Evolutionary conservation across 768 basidiomycete species (phyloP), one percentile per base, ranked within the genome.

Genomic region (Clitopilus passeckerianus): DNA sequence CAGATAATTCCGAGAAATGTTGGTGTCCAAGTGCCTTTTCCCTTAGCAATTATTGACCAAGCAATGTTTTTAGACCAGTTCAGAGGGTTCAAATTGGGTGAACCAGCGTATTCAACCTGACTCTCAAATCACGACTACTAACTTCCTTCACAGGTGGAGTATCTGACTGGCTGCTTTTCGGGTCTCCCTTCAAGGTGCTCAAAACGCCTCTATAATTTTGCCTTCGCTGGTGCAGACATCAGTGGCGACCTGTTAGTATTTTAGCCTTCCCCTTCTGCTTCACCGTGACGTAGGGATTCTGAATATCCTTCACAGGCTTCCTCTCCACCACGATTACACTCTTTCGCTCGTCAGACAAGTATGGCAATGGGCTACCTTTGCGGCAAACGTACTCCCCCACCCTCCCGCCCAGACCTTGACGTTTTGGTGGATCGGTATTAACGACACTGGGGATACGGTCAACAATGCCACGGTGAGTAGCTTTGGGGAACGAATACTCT

Each of bases 401-500:
- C 77, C 77, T 2, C 56, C 65, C 1, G 69, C 63, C 12, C 66
- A 79, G 58, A 82, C 81, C 1, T 66, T 84, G 30, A 77, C 80
- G 4, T 71, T 75, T 4, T 85, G 82, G 82, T 85, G 81, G 81
- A 83, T 83, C 58, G 82, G 83, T 8, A 83, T 83, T 57, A 85
- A 83, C 68, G 82, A 84, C 63, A 83, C 81, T 8, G 79, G 81
- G 9, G 83, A 85, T 64, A 77, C 77, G 1, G 57, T 79, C 23
- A 66, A 65, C 27, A 82, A 81, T 60, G 57, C 72, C 9, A 74
- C 74, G 14, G 72, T 23, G 22, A 50, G 46, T 50, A 41, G 37
- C 12, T 12, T n/a, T 4, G 12, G 37, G 12, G 10, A 15, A 14
- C 37, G 14, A 15, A 9, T 5, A 41, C 10, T n/a, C 5, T 30